Evolutionary conservation across 2,329 filamentous ascomycete species (phyloP).

Genomic region (Aspergillus arachidicola): DNA sequence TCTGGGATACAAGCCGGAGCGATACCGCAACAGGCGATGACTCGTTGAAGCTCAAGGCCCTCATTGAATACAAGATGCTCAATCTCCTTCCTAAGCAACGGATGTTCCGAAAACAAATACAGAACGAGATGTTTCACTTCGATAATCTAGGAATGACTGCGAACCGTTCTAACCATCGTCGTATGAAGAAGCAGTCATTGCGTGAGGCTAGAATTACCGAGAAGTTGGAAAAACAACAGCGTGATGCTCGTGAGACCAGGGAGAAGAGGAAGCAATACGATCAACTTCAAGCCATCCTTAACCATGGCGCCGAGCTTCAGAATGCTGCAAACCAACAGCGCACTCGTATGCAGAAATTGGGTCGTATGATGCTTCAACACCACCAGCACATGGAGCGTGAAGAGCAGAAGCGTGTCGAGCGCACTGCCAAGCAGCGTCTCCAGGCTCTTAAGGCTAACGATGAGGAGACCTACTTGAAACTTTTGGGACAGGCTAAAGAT

Average conservation of each 20-base stretch:
- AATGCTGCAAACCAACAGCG: constrained; percentile 68
- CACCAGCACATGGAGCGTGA: constrained; percentile 98
- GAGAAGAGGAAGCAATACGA: constrained; percentile 98
- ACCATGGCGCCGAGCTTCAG: constrained; percentile 77
- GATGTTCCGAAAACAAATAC: constrained; percentile 80
- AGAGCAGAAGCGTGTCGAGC: constrained; percentile 96
- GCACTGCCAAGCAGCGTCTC: constrained; percentile 98
- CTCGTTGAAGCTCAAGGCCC: constrained; percentile 79
- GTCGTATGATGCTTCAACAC: constrained; percentile 82
- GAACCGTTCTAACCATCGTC: constrained; percentile 85
- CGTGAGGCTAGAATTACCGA: constrained; percentile 96
- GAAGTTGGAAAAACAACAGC: constrained; percentile 98
- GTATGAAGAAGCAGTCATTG: constrained; percentile 95
- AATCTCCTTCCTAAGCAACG: constrained; percentile 87
- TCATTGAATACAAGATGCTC: constrained; percentile 95
- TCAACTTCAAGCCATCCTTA: constrained; percentile 83
- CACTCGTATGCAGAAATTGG: constrained; percentile 79
- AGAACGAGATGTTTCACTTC: constrained; percentile 89
- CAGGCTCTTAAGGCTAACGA: constrained; percentile 98
- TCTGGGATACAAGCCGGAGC: constrained; percentile 76
- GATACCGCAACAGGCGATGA: constrained; percentile 74
- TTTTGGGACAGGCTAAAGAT: constrained; percentile 98
- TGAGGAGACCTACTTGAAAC: constrained; percentile 96
- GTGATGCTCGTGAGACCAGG: constrained; percentile 89
- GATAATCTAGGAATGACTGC: constrained; percentile 97